Conservation (phyloP, 2,329 filamentous ascomycete genomes). For the Penicillium griseofulvum region DNA sequence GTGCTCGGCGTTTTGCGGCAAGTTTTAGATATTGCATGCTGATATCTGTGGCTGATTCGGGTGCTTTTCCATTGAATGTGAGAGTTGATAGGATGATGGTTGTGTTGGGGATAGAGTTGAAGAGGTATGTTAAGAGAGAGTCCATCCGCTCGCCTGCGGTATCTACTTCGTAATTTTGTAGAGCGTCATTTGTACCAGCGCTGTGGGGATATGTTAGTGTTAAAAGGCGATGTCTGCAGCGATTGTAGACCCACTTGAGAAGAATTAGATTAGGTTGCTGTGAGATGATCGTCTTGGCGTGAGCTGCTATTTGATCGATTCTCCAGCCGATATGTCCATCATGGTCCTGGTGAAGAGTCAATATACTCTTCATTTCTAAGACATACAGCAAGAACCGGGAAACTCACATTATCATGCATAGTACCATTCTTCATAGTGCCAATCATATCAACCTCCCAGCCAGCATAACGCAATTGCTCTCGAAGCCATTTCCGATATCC, state of each 20-base stretch:
- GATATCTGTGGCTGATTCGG: slow-evolving; percentile 8
- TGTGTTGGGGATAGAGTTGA: slow-evolving; percentile 22
- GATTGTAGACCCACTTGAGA: slow-evolving; percentile 21
- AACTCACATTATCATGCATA: slow-evolving; percentile 28
- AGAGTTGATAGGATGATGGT: slow-evolving; percentile 37
- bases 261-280: slow-evolving; percentile 29
- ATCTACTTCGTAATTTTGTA: slow-evolving; percentile 21
- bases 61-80: slow-evolving; percentile 20
- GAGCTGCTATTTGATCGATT: slow-evolving; percentile 19
- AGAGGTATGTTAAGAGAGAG: slow-evolving; percentile 25
- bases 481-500: slow-evolving; percentile 42
- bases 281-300: slow-evolving; percentile 6
- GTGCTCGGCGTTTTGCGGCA: slow-evolving; percentile 18
- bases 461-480: slow-evolving; percentile 30
- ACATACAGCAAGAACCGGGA: neutral
- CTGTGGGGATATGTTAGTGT: slow-evolving; percentile 16
- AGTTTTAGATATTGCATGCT: slow-evolving; percentile 28
- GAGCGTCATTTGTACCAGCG: slow-evolving; percentile 37
- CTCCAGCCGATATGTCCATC: slow-evolving; percentile 26
- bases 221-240: neutral
- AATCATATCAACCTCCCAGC: slow-evolving; percentile 31
- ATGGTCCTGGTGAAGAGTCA: slow-evolving; percentile 16
- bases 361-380: neutral
- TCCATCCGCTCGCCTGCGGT: slow-evolving; percentile 25
- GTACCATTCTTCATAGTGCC: slow-evolving; percentile 24